phyloP scores from a whole-genome alignment of 2,329 filamentous ascomycete genomes.

The Verticillium zaregamsianum region DNA sequence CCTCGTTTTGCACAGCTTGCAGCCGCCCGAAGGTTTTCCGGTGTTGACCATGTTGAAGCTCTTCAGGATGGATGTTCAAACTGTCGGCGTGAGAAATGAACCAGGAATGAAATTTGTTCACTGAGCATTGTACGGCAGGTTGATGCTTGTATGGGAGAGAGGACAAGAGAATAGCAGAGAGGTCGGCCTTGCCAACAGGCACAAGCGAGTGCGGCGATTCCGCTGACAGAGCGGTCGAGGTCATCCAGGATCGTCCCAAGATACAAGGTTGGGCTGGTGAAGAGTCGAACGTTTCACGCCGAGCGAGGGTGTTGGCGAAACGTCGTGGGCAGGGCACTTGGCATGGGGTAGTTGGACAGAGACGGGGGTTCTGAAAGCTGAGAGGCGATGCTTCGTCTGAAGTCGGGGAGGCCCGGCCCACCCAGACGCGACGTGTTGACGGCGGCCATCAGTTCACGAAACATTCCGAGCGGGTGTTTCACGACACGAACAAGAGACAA shows the following conservation, averaged over 20 bases:
- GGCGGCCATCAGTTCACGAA: background rate
- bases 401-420: background rate
- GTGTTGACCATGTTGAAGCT: constrained; percentile 17
- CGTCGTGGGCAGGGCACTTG: background rate
- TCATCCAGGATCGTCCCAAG: background rate
- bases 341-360: background rate
- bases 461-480: background rate
- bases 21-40: constrained; percentile 18
- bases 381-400: background rate
- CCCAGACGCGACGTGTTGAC: background rate
- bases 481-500: background rate
- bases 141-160: background rate
- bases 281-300: background rate
- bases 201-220: background rate
- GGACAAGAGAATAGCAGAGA: background rate
- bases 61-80: background rate
- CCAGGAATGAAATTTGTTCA: no score
- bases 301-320: background rate
- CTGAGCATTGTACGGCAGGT: no score
- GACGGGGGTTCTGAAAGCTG: background rate
- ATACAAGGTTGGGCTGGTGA: background rate
- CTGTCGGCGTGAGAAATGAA: no score
- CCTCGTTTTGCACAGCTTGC: constrained; percentile 17
- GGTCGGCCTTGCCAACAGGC: background rate
- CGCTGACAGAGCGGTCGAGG: background rate